Base-by-base conservation (phyloP, 1,284 basidiomycete species). In the Gomphus bonarii region DNA sequence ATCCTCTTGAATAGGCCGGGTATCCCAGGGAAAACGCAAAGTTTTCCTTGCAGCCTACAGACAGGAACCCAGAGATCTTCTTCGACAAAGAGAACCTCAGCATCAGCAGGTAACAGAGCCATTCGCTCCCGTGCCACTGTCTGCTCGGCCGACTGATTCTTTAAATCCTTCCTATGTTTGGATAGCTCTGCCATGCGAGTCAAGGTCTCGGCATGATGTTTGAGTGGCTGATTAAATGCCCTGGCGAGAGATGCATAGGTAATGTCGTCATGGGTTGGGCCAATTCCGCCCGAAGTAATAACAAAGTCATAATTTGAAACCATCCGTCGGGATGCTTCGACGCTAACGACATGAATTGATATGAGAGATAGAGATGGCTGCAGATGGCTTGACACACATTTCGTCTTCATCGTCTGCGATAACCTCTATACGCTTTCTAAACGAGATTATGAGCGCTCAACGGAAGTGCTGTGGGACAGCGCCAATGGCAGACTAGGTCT, bases 1-100 rank as follows among this genome's bases (percentile, higher is more conserved):
- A 95, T 84, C 66, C 81, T 81, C 65, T 90, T 83, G 72, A 94
- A 95, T 20, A 95, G 75, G 0, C 77, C 73, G 0, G 93, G 93
- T 54, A 95, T 91, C n/a, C 92, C 93, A 0, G 93, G 93, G 69
- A 95, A 85, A 22, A 95, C 75, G 69, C 89, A 95, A 3, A 95
- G 75, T 72, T 89, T 94, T 16, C 88, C 88, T 61, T 79, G 79
- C 9, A 95, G 75, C 20, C 91, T 77, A 1, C 93, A 82, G 1
- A 95, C 88, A 20, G 92, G 92, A 65, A 95, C 92, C 92, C 92
- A 95, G 35, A 90, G 73, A 61, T 90, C 87, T 54, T 76, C 73
- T 3, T 75, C 78, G 12, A 90, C 81, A 66, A 84, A 91, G 2
- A 94, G 67, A 18, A 85, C 79, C 66, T 93, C 88, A 1, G 84